A percentile compares a stretch with the other conserved stretches of the same genome.
Evolutionary conservation across 176 grass and related monocot genomes (phyloP).

Genomic region (Saccharum officinarum): DNA sequence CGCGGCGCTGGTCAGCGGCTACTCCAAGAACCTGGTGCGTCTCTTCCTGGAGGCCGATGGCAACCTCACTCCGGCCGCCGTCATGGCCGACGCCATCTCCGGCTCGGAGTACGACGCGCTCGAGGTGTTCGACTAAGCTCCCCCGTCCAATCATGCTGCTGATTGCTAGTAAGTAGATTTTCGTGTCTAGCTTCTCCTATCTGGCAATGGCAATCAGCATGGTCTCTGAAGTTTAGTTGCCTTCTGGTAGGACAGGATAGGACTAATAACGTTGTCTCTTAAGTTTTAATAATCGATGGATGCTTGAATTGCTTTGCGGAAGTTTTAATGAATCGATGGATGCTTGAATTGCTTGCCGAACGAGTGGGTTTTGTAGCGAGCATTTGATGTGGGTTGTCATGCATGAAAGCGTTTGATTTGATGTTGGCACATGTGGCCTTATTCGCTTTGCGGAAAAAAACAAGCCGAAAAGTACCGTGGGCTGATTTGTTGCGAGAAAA

Average conservation of each 20-base stretch:
- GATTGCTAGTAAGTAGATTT: not conserved
- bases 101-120: slow-evolving; percentile 7
- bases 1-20: slow-evolving; percentile 58
- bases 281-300: not conserved
- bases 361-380: not conserved
- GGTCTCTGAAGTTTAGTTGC: not conserved
- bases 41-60: slow-evolving; percentile 24
- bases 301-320: not conserved
- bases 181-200: not conserved
- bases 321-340: not conserved
- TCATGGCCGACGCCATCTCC: slow-evolving; percentile 8
- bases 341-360: not conserved
- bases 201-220: not conserved
- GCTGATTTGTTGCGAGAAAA: too few relatives aligned
- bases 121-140: slow-evolving; percentile 13
- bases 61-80: not conserved
- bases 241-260: not conserved
- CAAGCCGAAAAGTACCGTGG: too few relatives aligned
- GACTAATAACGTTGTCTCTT: not conserved
- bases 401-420: not conserved
- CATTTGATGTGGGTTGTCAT: not conserved
- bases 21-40: slow-evolving; percentile 66
- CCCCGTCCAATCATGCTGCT: not conserved
- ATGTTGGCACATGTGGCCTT: not conserved
- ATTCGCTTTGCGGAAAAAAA: too few relatives aligned